Evolutionary conservation across 2,329 filamentous ascomycete genomes (phyloP), one percentile per base, ranked within the genome.

Genomic region (Alternaria rosae): DNA sequence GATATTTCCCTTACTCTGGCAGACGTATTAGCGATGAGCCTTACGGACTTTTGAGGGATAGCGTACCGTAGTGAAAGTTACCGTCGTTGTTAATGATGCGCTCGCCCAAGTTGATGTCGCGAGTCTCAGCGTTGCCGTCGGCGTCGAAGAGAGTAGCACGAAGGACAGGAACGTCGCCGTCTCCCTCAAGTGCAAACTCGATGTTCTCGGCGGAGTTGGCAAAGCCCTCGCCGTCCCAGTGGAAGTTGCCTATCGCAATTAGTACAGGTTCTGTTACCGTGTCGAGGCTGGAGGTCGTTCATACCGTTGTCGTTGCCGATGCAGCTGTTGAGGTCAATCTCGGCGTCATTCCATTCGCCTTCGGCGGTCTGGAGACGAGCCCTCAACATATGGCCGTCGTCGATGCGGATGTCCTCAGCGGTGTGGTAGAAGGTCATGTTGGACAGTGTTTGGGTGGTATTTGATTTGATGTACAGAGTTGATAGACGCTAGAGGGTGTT

Each of bases 51-150:
- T n/a, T n/a, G n/a, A n/a, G n/a, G n/a, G n/a, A n/a, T n/a, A n/a
- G n/a, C n/a, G n/a, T 61, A 71, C 69, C 64, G 60, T 62, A 73
- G 21, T 41, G 44, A 38, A 73, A 73, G 20, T 69, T 26, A 61
- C 87, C 87, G 67, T 85, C 72, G 20, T 83, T 68, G 76, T 89
- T 89, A 61, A 76, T 75, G 56, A 89, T 81, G 61, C 84, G 79
- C 82, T 88, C 85, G 3, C 82, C 74, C 6, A 89, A 81, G 79
- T 89, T 88, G 66, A 89, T 65, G 67, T 89, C 82, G 38, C 80
- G 76, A 7, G 75, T 60, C 2, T 78, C 60, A 1, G 59, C 55
- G 17, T 86, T 78, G 41, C 85, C 85, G 0, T 85, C 78, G 1
- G 73, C 51, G 30, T 82, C 80, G 41, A 61, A 69, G 30, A 89